Conservation (phyloP, 2,329 filamentous ascomycete genomes). For the Fusarium xylarioides region DNA sequence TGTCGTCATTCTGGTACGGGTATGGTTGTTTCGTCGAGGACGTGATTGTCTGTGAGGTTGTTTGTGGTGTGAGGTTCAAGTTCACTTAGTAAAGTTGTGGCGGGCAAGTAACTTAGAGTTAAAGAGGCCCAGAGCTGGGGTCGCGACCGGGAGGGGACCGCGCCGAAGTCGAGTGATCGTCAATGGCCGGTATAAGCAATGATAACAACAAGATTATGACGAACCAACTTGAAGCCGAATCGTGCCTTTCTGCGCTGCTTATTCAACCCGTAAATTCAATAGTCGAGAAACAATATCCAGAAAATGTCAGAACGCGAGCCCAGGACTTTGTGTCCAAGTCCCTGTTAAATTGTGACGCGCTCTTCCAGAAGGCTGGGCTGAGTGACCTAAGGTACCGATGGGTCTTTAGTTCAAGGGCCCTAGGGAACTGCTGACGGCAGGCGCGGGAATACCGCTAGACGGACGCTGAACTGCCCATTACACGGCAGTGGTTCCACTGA, state of each 20-base stretch:
- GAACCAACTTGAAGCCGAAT: not conserved
- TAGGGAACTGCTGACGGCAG: not conserved
- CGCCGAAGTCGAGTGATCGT: not conserved
- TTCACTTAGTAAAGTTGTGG: conserved; percentile 28
- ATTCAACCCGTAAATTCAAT: not conserved
- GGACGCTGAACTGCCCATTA: conserved; percentile 18
- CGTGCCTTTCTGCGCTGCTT: not conserved
- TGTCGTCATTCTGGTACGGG: conserved; percentile 34
- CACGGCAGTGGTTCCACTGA: not conserved
- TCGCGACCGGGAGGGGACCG: conserved; percentile 31
- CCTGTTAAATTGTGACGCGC: conserved; percentile 25
- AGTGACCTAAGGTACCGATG: conserved; percentile 6
- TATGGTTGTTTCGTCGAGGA: not conserved
- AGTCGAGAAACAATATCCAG: not conserved
- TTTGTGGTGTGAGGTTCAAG: conserved; percentile 33
- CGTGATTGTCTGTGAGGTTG: not conserved
- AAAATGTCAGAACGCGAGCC: conserved; percentile 11
- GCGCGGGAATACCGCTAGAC: conserved; percentile 5
- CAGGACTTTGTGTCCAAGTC: not conserved
- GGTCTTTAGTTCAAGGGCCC: not conserved
- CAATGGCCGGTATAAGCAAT: not conserved
- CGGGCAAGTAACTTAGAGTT: conserved; percentile 19
- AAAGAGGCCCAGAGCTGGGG: conserved; percentile 22
- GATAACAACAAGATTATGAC: not conserved
- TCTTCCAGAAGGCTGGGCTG: conserved; percentile 25